These are phyloP conservation scores for Zygosaccharomyces siamensis DNA, from an alignment of 805 yeast species.

Conservation along the genomic window DNA sequence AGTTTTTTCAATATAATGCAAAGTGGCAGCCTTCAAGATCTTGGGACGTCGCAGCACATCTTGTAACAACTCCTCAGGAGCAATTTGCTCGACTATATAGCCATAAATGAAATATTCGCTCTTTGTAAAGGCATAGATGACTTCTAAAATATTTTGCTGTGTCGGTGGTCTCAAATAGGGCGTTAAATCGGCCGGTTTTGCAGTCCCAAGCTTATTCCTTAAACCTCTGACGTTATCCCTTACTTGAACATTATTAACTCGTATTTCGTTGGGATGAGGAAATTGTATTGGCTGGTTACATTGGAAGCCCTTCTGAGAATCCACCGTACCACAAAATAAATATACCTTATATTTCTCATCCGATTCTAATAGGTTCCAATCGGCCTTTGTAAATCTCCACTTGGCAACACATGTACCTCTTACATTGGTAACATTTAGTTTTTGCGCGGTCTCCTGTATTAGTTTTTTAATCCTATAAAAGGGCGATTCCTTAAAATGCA, in stretches of 20 bases:
- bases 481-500: constrained; percentile 47
- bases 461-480: constrained; percentile 49
- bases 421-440: constrained; percentile 34
- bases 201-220: constrained; percentile 71
- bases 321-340: constrained; percentile 51
- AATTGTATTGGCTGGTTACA: constrained; percentile 72
- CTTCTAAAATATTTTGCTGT: constrained; percentile 41
- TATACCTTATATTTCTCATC: constrained; percentile 38
- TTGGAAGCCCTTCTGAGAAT: constrained; percentile 17
- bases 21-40: constrained; percentile 48
- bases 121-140: constrained; percentile 56
- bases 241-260: constrained; percentile 48
- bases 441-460: constrained; percentile 44
- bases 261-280: constrained; percentile 68
- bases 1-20: constrained; percentile 40
- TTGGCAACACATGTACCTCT: constrained; percentile 43
- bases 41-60: constrained; percentile 44
- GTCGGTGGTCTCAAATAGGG: constrained; percentile 36
- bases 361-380: constrained; percentile 36
- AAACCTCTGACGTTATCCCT: constrained; percentile 65
- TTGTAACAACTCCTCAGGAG: constrained; percentile 40
- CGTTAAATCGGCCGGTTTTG: constrained; percentile 77
- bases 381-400: constrained; percentile 44
- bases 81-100: constrained; percentile 50
- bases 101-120: constrained; percentile 48